phyloP scores from a whole-genome alignment of 2,329 filamentous ascomycete species.

The Phoma sp. region DNA sequence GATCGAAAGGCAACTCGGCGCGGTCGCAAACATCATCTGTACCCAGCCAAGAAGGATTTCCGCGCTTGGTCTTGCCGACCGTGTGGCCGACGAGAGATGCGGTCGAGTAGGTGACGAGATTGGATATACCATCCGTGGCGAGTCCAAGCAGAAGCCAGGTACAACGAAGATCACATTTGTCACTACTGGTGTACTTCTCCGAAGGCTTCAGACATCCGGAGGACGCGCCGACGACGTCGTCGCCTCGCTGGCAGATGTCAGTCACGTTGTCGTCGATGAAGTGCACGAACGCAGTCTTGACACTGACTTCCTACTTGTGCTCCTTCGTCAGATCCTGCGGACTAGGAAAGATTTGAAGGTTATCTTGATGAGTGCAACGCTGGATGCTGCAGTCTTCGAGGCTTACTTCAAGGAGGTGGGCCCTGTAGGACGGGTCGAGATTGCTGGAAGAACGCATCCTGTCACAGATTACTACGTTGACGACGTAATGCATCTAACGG shows the following conservation, averaged over 20 bases:
- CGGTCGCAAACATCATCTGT: constrained; percentile 86
- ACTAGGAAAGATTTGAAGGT: constrained; percentile 81
- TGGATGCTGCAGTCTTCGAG: constrained; percentile 85
- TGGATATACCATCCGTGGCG: constrained; percentile 89
- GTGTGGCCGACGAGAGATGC: constrained; percentile 91
- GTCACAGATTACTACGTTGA: constrained; percentile 91
- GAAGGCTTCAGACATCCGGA: constrained; percentile 88
- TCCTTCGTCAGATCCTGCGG: constrained; percentile 81
- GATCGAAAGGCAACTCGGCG: constrained; percentile 76
- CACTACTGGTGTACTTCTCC: constrained; percentile 89
- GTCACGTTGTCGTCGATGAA: constrained; percentile 94
- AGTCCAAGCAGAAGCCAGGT: constrained; percentile 73
- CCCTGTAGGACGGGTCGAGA: constrained; percentile 80
- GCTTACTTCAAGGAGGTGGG: constrained; percentile 78
- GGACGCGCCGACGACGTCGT: constrained; percentile 80
- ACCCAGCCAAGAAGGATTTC: constrained; percentile 96
- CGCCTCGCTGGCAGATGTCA: constrained; percentile 84
- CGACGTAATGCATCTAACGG: constrained; percentile 80
- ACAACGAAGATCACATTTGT: constrained; percentile 92
- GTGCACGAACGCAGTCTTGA: constrained; percentile 95
- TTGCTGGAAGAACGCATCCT: constrained; percentile 85
- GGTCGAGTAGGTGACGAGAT: constrained; percentile 82
- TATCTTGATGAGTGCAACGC: constrained; percentile 93
- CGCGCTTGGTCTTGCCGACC: constrained; percentile 88
- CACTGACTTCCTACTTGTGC: constrained; percentile 89